Conservation (phyloP, 352 stramenopile genomes). For the Pilasporangium apinafurcum region DNA sequence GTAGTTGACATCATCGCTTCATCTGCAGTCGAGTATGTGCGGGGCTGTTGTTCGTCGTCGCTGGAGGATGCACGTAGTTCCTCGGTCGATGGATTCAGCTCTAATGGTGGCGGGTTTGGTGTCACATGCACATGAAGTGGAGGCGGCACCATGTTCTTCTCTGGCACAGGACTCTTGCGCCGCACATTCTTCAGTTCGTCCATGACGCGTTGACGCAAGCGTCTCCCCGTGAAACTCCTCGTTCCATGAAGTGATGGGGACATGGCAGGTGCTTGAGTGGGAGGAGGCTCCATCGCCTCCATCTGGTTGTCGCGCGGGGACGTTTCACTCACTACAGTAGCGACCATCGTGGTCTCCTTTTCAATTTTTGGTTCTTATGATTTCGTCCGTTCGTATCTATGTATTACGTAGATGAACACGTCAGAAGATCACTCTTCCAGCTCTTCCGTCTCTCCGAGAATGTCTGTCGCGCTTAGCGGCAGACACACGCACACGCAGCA, state of each 20-base stretch:
- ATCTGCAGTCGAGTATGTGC: not conserved
- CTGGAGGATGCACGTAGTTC: too few relatives aligned
- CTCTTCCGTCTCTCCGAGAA: too few relatives aligned
- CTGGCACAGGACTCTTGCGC: slow-evolving; percentile 16
- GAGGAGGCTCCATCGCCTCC: too few relatives aligned
- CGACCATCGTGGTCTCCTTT: too few relatives aligned
- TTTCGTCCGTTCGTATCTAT: too few relatives aligned
- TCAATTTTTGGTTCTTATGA: too few relatives aligned
- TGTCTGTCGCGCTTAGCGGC: too few relatives aligned
- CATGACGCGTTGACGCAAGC: slow-evolving; percentile 50
- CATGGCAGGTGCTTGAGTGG: slow-evolving; percentile 4
- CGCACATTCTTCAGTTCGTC: slow-evolving; percentile 68
- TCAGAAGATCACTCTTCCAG: too few relatives aligned
- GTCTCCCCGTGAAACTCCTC: slow-evolving; percentile 8
- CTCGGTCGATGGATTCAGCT: slow-evolving; percentile 15
- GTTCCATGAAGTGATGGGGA: slow-evolving; percentile 1
- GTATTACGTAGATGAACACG: too few relatives aligned
- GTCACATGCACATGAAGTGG: slow-evolving; percentile 18
- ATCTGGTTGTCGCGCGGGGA: too few relatives aligned
- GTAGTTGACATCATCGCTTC: not conserved
- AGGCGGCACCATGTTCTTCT: slow-evolving; percentile 10
- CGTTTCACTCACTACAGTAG: too few relatives aligned
- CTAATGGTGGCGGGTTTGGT: slow-evolving; percentile 12
- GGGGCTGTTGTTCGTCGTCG: not conserved
- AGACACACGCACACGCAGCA: too few relatives aligned